These are phyloP conservation scores for Morella rubra DNA, from an alignment of 306 rosid species.

Conservation along the genomic window DNA sequence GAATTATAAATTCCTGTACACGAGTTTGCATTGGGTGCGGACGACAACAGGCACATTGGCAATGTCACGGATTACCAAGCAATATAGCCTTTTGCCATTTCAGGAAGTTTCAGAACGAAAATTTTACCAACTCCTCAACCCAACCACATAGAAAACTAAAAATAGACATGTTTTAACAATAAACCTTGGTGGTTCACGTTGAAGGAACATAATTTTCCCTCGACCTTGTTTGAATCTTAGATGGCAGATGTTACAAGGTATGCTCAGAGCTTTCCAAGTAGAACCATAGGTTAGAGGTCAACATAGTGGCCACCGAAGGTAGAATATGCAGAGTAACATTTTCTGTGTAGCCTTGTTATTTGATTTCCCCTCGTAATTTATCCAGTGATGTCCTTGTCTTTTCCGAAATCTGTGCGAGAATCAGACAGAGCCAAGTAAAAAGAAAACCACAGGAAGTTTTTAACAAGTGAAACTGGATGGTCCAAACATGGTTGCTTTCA, in stretches of 20 bases:
- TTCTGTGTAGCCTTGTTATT: no score
- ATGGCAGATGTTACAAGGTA: no score
- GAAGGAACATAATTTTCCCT: no score
- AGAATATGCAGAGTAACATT: no score
- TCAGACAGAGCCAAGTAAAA: neutral
- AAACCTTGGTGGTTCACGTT: no score
- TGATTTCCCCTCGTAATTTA: neutral
- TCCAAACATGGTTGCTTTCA: slow-evolving; percentile 13
- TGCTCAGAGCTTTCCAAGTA: no score
- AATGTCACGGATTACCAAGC: neutral
- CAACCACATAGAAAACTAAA: no score
- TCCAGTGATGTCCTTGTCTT: neutral
- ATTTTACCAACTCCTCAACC: no score
- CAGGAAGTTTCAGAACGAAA: neutral
- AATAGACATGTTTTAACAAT: no score
- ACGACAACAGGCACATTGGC: neutral
- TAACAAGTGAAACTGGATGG: neutral
- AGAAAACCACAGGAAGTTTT: neutral
- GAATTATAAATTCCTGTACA: neutral
- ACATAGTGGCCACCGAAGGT: no score
- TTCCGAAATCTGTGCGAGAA: neutral
- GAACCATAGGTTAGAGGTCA: no score
- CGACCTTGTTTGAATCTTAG: no score
- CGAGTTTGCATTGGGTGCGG: neutral
- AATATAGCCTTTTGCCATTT: neutral